Conservation (phyloP, 345 rosid species). For the Melaleuca alternifolia region DNA sequence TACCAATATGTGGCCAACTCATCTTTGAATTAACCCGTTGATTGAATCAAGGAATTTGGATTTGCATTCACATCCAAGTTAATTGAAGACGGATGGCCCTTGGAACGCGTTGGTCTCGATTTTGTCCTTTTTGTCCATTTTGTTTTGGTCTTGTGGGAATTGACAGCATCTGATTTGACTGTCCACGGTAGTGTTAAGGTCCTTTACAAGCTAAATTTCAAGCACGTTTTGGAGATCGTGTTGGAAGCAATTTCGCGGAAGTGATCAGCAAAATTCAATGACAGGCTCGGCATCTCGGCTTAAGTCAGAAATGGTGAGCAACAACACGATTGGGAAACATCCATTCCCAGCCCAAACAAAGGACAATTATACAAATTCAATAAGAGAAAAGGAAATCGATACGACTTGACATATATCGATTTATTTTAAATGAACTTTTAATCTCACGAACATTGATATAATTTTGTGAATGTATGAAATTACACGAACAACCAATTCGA, state of each 20-base stretch:
- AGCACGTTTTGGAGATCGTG: neutral
- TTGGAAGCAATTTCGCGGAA: neutral
- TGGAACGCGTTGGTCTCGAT: neutral
- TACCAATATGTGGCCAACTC: neutral
- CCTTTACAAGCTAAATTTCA: neutral
- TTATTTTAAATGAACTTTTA: neutral
- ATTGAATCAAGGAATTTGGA: neutral
- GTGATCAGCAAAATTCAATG: neutral
- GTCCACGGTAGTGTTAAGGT: neutral
- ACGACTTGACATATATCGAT: neutral
- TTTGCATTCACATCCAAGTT: neutral
- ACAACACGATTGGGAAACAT: neutral
- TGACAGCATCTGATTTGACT: neutral
- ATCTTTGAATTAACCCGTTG: neutral
- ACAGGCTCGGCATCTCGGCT: neutral
- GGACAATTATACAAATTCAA: neutral
- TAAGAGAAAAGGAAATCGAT: accelerated
- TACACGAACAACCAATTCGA: neutral
- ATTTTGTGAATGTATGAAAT: neutral
- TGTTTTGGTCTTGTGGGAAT: neutral
- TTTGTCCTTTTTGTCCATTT: neutral
- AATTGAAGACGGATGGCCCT: neutral
- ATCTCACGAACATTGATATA: neutral
- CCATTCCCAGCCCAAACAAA: neutral
- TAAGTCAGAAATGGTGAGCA: neutral